Evolutionary conservation across 192 early-diverging fungal species (phyloP).

Genomic region (Mortierella claussenii): DNA sequence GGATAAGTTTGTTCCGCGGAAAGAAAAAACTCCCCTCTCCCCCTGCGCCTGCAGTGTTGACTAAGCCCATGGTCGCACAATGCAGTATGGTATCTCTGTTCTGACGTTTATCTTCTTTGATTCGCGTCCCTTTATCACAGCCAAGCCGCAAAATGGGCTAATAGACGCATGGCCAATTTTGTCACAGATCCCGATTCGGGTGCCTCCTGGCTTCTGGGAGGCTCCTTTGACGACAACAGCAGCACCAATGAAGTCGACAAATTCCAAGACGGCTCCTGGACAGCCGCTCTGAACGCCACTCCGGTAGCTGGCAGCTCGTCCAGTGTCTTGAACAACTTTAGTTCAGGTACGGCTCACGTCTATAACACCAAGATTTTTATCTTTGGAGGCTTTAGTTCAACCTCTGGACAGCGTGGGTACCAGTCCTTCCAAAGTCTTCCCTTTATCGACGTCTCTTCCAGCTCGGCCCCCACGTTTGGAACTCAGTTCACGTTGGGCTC

Average conservation of each 20-base stretch:
- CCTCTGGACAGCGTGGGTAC: constrained; percentile 15
- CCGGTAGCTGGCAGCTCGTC: neutral
- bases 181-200: constrained; percentile 23
- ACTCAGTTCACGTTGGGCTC: constrained; percentile 20
- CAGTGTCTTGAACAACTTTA: constrained; percentile 8
- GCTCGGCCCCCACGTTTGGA: constrained; percentile 5
- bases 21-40: too few species aligned
- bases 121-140: constrained; percentile 1
- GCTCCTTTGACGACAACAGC: constrained; percentile 8
- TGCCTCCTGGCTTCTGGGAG: constrained; percentile 19
- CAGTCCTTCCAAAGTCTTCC: constrained; percentile 21
- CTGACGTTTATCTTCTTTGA: too few species aligned
- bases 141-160: constrained; percentile 29
- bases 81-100: too few species aligned
- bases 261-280: constrained; percentile 18
- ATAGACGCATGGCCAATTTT: constrained; percentile 7
- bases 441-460: constrained; percentile 10
- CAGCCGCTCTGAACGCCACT: neutral
- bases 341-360: constrained; percentile 11
- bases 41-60: too few species aligned
- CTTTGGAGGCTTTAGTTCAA: constrained; percentile 26
- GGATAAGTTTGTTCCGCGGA: too few species aligned
- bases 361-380: constrained; percentile 23
- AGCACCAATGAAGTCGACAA: constrained; percentile 29
- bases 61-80: neutral